A percentile compares a stretch with the other conserved stretches of the same genome.
Conservation (phyloP, 768 basidiomycete species). For the Coprinopsis strossmayeri region DNA sequence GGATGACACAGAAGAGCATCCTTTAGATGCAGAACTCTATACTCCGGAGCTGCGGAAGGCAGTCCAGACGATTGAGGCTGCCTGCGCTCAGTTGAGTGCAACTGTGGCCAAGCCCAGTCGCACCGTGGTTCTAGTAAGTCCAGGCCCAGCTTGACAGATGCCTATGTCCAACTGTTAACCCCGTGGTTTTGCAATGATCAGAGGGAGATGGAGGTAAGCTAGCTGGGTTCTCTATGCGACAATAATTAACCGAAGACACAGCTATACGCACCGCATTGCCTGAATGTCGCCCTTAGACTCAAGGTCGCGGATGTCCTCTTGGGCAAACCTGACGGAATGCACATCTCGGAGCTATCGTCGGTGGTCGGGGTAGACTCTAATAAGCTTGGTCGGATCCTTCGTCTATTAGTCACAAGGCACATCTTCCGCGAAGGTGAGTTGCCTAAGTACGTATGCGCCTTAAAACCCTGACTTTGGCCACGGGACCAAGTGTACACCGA, state of each 20-base stretch:
- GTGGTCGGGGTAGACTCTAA: conserved; percentile 20
- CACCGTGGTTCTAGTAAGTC: conserved; percentile 24
- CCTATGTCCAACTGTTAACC: background rate
- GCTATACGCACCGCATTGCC: conserved; percentile 21
- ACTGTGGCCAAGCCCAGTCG: conserved; percentile 25
- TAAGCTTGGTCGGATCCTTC: conserved; percentile 28
- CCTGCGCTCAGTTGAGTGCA: conserved; percentile 26
- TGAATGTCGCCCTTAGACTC: conserved; percentile 23
- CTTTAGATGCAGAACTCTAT: conserved; percentile 24
- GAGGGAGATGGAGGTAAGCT: background rate
- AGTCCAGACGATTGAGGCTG: conserved; percentile 26
- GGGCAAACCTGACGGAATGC: conserved; percentile 25
- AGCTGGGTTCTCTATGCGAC: background rate
- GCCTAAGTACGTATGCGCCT: background rate
- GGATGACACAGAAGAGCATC: conserved; percentile 25
- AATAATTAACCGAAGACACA: conserved; percentile 1
- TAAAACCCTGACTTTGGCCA: background rate
- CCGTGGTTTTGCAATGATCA: background rate
- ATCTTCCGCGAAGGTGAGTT: conserved; percentile 30
- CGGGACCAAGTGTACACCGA: conserved; percentile 22
- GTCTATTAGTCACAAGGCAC: conserved; percentile 29
- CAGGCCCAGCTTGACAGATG: background rate
- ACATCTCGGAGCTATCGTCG: conserved; percentile 20
- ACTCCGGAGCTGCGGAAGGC: conserved; percentile 21
- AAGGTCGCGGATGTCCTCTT: conserved; percentile 29